Base-by-base conservation (phyloP, 2,329 filamentous ascomycete genomes). In the Cladosporium sp. region DNA sequence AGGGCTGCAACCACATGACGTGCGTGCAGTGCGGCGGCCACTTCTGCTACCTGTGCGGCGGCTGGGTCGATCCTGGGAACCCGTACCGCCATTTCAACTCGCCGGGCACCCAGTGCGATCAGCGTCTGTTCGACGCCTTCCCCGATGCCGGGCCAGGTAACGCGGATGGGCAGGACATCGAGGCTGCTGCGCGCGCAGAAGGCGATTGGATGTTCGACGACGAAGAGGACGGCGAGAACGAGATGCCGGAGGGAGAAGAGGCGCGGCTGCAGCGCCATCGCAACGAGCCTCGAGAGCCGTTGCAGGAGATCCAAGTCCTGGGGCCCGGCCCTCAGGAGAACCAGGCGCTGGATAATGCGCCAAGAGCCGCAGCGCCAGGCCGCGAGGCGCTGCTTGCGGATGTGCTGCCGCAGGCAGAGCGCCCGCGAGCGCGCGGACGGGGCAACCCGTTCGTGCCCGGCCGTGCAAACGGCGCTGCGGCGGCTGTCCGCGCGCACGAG, bases 1-100 rank as follows among this genome's bases (percentile, higher is more conserved):
- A 42, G 31, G 93, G 93, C 37, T 98, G 93, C 76, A 96, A 96
- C 70, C 91, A 96, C 70, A 97, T 97, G 90, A 87, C 85, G 46
- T 96, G 92, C 71, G 89, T 86, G 68, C 84, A 88, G 58, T 98
- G 93, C 74, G 78, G 85, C 48, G 87, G 89, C 2, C 92, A 97
- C 69, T 97, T 96, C 68, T 98, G 93, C 73, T 97, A 97, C 61
- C 79, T 97, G 1, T 97, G 93, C 66, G 86, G 86, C 0, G 79
- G 84, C n/a, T 97, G 89, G 87, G 77, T 98, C 40, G 80, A 85
- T 52, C 82, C 87, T 0, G 76, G 74, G 14, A 93, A 95, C 61
- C 91, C 91, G 1, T 97, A 97, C 65, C 73, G 78, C 51, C 93
- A 98, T 68, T 98, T 91, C 74, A 95, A 95, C 65, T 77, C 82